A percentile compares a stretch with the other conserved stretches of the same genome.
phyloP scores from a whole-genome alignment of 179 eudicot genomes.

The Beta corolliflora region DNA sequence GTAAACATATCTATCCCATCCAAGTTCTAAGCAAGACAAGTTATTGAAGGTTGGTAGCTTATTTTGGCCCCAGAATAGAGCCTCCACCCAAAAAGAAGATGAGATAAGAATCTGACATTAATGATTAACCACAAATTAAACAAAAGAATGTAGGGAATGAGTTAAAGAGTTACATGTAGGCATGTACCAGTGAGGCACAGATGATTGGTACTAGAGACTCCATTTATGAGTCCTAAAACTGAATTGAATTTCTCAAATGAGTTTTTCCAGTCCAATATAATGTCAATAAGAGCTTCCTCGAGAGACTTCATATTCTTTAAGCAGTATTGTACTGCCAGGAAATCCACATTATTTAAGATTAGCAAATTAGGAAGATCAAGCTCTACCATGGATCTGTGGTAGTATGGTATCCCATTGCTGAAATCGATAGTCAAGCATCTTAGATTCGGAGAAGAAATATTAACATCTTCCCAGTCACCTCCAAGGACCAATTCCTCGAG shows the following conservation, averaged over 20 bases:
- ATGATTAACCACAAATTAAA: not conserved
- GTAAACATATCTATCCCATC: not conserved
- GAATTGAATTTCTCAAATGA: not conserved
- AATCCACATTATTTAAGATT: not conserved
- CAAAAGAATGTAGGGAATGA: not conserved
- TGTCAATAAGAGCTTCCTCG: slow-evolving; percentile 13
- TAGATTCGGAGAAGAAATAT: slow-evolving; percentile 14
- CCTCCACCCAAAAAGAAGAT: not conserved
- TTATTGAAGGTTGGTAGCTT: slow-evolving; percentile 25
- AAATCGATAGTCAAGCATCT: slow-evolving; percentile 18
- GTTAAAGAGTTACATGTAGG: not conserved
- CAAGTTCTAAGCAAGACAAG: slow-evolving; percentile 20
- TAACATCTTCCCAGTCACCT: slow-evolving; percentile 7
- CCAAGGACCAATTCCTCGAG: slow-evolving; percentile 21
- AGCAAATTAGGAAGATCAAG: slow-evolving; percentile 14
- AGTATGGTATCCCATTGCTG: not conserved
- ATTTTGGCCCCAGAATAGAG: not conserved
- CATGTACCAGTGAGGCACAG: slow-evolving; percentile 11
- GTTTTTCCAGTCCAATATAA: not conserved
- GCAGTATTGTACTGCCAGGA: not conserved
- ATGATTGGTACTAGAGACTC: slow-evolving; percentile 8
- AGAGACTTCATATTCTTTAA: slow-evolving; percentile 7
- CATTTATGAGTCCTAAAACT: not conserved
- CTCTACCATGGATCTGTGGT: not conserved
- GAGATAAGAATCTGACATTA: not conserved